Base-by-base conservation (phyloP, 306 rosid genomes). In the Alnus glutinosa region DNA sequence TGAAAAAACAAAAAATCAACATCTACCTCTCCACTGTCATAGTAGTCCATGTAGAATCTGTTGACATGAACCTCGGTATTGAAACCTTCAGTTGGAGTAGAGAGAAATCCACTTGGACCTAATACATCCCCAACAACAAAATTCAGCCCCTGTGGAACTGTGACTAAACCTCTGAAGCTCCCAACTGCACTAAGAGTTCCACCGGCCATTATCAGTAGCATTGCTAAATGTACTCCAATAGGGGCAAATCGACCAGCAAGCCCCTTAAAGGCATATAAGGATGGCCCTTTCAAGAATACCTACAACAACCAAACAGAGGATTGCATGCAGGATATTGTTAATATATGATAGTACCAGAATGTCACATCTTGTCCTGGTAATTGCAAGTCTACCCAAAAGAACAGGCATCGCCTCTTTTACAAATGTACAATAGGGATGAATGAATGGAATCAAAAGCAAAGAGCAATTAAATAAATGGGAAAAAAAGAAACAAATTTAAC, bases 101-200 rank as follows among this genome's bases (percentile, higher is more conserved):
- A 91, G 47, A 95, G 92, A 91, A 93, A 89, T 46, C 98, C 98
- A 1, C 81, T 70, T 42, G 98, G 98, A 73, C 86, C 91, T 19
- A 95, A 81, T 66, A 95, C 98, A 88, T 95, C 98, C 78, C 96
- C 98, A 57, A 90, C 86, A 49, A 95, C 94, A 85, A 95, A 95
- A 81, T 92, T 95, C 79, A 95, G 85, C 18, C 99, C 99, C 81
- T 93, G 99, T 2, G 99, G 98, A 83, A 95, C 99, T 16, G 87
- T 95, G 79, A 93, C 98, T 28, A 96, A 86, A 83, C 99, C 99
- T 88, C 74, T 93, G 87, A 95, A 95, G 89, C 98, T 95, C 83
- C 99, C 99, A 74, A 89, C 10, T 73, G 97, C 98, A 86, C 96
- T 95, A 51, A 92, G 89, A 44, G 98, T 91, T 80, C 93, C 98